Base-by-base conservation (phyloP, 495 filamentous ascomycete genomes). In the Massariosphaeria phaeospora region DNA sequence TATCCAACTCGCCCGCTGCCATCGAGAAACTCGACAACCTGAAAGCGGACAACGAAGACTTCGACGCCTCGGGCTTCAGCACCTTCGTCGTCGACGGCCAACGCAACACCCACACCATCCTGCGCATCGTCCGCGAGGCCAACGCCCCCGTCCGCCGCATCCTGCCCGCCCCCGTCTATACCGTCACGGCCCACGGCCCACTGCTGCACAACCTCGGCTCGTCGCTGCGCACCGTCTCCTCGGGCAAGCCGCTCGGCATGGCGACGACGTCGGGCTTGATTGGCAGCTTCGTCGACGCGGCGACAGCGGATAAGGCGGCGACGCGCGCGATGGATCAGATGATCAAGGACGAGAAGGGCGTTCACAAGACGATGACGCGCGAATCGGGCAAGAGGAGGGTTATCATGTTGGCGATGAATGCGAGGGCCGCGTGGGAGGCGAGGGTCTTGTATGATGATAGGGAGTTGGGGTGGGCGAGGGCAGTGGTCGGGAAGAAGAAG, bases 201-300 rank as follows among this genome's bases (percentile, higher is more conserved):
- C 3, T 49, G 8, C 29, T n/a, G 13, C 46, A 49, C 46, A 31
- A 49, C 18, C 34, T 49, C 29, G 46, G 33, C 12, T 9, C 15
- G 9, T 11, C 13, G 21, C 43, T 27, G 6, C 3, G 26, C 3
- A 29, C 43, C 2, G 24, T 46, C 3, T 9, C 21, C 11, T 46
- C 43, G 11, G 43, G 43, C 13, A 10, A 6, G 3, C 13, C 43
- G 21, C 27, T 13, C 23, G 43, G 43, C 24, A 2, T 27, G 11
- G 23, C 24, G 21, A 12, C 21, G 10, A 46, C 24, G 21, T 46
- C 43, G 21, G 9, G 8, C 23, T 15, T 46, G 7, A 6, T 27
- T n/a, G 43, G 43, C 3, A 27, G 23, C 3, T 46, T 13, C 3
- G 24, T 29, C 2, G 9, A 25, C 8, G 23, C 13, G 3, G 43